Percentiles rank a stretch among this genome's conserved stretches.
These are phyloP conservation scores for Vigna mungo DNA, from an alignment of 306 rosid species.

Conservation along the genomic window DNA sequence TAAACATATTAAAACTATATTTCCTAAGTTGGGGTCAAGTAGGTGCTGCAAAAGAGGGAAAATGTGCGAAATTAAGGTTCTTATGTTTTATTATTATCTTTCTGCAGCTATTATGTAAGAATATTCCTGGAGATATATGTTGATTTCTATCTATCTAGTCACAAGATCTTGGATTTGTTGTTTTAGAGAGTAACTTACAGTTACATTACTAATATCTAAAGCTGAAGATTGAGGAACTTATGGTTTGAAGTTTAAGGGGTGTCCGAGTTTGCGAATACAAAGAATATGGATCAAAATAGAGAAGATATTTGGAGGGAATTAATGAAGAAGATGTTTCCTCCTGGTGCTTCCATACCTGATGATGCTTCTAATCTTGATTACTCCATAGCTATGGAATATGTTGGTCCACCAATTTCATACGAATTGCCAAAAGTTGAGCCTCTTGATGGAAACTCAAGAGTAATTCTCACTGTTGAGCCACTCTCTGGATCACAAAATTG, in stretches of 20 bases:
- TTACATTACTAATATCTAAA: conserved; percentile 25
- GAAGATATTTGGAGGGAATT: conserved; percentile 83
- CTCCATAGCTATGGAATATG: conserved; percentile 85
- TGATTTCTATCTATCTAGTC: conserved; percentile 41
- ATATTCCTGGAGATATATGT: conserved; percentile 5
- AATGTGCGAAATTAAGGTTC: no score
- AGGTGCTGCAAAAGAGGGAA: no score
- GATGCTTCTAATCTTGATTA: conserved; percentile 80
- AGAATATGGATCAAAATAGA: conserved; percentile 61
- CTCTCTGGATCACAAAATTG: conserved; percentile 61
- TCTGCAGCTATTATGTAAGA: conserved; percentile 23
- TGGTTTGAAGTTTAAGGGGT: conserved; percentile 36
- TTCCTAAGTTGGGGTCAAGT: no score
- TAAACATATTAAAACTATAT: no score
- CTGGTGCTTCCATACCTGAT: conserved; percentile 85
- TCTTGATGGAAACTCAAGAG: conserved; percentile 61
- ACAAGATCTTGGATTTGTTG: conserved; percentile 32
- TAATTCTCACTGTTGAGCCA: conserved; percentile 70
- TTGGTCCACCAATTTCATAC: conserved; percentile 79
- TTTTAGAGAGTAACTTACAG: conserved; percentile 29
- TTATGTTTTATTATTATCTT: conserved; percentile 2
- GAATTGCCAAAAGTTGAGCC: conserved; percentile 92
- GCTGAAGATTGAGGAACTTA: conserved; percentile 33
- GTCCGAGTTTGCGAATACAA: conserved; percentile 14
- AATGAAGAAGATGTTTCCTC: conserved; percentile 88